phyloP scores from a whole-genome alignment of 257 asterid species.

The Phtheirospermum japonicum region DNA sequence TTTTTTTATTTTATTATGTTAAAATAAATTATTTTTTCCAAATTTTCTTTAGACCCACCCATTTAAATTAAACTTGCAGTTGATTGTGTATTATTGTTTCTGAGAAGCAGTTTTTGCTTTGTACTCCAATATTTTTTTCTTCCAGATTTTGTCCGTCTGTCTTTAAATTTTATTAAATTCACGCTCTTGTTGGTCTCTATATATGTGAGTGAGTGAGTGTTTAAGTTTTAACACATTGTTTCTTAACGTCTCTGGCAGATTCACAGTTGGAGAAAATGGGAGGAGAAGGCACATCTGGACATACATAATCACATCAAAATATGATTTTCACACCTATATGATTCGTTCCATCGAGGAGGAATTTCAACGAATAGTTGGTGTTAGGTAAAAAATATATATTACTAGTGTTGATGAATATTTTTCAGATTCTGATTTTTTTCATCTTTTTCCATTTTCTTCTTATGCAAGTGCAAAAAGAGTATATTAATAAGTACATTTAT shows the following conservation, averaged over 20 bases:
- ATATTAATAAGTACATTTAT: too few species aligned
- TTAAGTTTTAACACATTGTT: constrained; percentile 11
- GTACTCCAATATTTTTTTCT: not conserved
- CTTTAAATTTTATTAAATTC: not conserved
- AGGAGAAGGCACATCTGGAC: constrained; percentile 89
- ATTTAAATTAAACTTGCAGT: not conserved
- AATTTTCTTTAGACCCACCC: constrained; percentile 3
- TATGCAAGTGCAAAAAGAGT: too few species aligned
- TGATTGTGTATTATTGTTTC: not conserved
- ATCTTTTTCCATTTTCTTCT: not conserved
- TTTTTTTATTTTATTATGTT: not conserved
- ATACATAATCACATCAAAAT: constrained; percentile 64
- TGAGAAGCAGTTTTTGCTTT: not conserved
- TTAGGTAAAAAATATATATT: not conserved
- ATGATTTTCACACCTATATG: constrained; percentile 99
- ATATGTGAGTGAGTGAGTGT: too few species aligned
- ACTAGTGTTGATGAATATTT: too few species aligned
- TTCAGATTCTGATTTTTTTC: not conserved
- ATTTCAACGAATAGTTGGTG: constrained; percentile 81
- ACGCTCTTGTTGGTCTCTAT: constrained; percentile 6
- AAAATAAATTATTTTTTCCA: not conserved
- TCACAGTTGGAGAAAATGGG: constrained; percentile 95
- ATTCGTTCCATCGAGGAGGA: constrained; percentile 99
- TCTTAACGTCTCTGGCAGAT: constrained; percentile 46
- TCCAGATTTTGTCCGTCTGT: not conserved